Conservation (phyloP, 257 asterid genomes). For the Anisodus tanguticus region DNA sequence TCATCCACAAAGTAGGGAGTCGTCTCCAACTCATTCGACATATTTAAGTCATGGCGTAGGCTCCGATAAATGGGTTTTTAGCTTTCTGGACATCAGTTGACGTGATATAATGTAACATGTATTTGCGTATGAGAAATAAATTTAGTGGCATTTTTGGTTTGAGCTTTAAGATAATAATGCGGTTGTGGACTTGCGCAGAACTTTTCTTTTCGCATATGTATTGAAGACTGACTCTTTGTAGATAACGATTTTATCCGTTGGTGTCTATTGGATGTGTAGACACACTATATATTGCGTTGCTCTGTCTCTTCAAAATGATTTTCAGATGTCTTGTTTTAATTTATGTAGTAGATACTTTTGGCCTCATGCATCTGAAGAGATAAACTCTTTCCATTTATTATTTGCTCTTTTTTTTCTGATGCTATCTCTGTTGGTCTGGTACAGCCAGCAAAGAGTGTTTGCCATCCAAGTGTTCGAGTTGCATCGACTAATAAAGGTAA, state of each 20-base stretch:
- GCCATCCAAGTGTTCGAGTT: conserved; percentile 38
- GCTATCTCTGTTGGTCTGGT: not conserved
- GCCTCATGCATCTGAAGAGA: not conserved
- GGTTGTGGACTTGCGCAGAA: not conserved
- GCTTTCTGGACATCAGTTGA: not conserved
- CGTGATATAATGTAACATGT: not conserved
- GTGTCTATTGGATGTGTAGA: not conserved
- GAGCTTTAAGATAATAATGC: not conserved
- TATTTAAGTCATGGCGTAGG: conserved; percentile 1
- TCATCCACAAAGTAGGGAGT: not conserved
- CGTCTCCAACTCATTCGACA: not conserved
- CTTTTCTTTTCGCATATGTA: not conserved
- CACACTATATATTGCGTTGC: not conserved
- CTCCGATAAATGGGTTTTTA: not conserved
- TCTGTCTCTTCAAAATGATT: not conserved
- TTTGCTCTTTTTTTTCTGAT: not conserved
- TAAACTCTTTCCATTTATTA: not conserved
- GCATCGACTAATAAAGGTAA: conserved; percentile 37
- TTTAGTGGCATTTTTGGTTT: not conserved
- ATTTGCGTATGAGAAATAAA: not conserved
- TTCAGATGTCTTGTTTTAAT: conserved; percentile 1
- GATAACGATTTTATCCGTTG: not conserved
- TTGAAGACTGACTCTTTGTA: not conserved
- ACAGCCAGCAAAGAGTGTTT: conserved; percentile 38
- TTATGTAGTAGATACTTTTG: conserved; percentile 18